Conservation (phyloP, 148 eudicot species). For the Amaranthus cruentus region DNA sequence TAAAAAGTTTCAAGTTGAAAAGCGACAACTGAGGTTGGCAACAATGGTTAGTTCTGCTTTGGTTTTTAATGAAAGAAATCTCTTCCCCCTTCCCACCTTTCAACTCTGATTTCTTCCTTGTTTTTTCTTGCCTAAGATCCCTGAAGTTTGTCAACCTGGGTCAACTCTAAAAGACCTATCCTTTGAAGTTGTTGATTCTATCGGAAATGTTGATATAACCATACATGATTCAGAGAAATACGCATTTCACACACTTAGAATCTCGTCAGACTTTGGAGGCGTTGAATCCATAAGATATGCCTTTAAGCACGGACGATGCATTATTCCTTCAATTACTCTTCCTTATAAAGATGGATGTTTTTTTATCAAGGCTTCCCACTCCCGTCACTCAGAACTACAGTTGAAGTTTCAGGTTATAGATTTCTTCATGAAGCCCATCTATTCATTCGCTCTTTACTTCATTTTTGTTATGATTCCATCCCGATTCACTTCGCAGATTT, state of each 20-base stretch:
- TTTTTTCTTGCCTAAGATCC: conserved; percentile 35
- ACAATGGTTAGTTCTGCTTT: conserved; percentile 34
- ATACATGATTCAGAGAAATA: conserved; percentile 41
- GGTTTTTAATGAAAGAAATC: too few species aligned
- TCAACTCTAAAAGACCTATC: conserved; percentile 38
- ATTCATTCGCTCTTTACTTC: not conserved
- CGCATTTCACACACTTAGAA: conserved; percentile 37
- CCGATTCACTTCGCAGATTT: conserved; percentile 11
- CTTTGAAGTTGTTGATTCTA: conserved; percentile 45
- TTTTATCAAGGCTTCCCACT: conserved; percentile 45
- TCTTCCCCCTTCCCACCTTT: not conserved
- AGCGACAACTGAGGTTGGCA: conserved; percentile 45
- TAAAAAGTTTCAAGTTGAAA: conserved; percentile 37
- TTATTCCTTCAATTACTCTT: conserved; percentile 45
- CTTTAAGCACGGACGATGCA: conserved; percentile 50
- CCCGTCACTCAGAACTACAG: conserved; percentile 42
- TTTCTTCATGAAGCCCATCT: not conserved
- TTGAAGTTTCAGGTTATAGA: conserved; percentile 45
- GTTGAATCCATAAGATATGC: conserved; percentile 38
- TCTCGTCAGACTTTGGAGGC: conserved; percentile 31
- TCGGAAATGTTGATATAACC: conserved; percentile 47
- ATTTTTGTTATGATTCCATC: not conserved
- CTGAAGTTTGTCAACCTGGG: conserved; percentile 40
- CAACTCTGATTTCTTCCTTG: not conserved
- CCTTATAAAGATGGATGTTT: conserved; percentile 44